phyloP scores from a whole-genome alignment of 768 basidiomycete species.

The Pleurotus tuber-regium region DNA sequence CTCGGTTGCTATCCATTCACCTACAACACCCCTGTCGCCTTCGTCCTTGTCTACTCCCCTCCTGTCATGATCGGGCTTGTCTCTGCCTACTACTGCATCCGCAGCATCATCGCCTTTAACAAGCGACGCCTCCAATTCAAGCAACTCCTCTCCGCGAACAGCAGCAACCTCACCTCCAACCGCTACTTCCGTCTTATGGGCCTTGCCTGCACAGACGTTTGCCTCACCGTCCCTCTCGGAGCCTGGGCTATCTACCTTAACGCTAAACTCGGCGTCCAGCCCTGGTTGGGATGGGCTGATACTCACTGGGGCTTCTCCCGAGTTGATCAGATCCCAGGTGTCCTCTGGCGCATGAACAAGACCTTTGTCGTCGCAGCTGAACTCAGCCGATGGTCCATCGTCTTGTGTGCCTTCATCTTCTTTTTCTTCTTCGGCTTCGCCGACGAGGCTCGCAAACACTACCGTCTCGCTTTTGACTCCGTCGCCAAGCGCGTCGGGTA shows the following conservation, averaged over 20 bases:
- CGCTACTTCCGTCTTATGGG: conserved; percentile 60
- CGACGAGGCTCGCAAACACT: conserved; percentile 56
- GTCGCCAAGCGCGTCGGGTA: conserved; percentile 38
- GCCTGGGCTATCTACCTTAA: conserved; percentile 38
- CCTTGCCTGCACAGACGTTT: conserved; percentile 44
- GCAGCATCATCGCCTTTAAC: conserved; percentile 41
- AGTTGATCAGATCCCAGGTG: conserved; percentile 38
- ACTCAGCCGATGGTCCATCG: conserved; percentile 44
- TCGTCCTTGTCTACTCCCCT: background rate
- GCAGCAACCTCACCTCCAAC: conserved; percentile 40
- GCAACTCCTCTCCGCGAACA: conserved; percentile 32
- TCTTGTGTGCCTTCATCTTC: conserved; percentile 53
- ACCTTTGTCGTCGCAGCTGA: conserved; percentile 30
- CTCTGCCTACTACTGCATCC: conserved; percentile 11
- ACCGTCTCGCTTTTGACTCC: conserved; percentile 35
- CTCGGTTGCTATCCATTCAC: conserved; percentile 53
- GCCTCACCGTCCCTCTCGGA: conserved; percentile 45
- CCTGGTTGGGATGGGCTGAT: conserved; percentile 50
- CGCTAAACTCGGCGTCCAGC: conserved; percentile 25
- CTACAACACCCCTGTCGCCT: conserved; percentile 38
- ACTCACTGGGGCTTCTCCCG: conserved; percentile 48
- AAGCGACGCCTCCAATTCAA: conserved; percentile 41
- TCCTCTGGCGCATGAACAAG: conserved; percentile 37
- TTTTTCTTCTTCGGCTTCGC: conserved; percentile 69
- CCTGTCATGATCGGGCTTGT: conserved; percentile 2